Evolutionary conservation across 2,329 filamentous ascomycete species (phyloP).

Genomic region (Teratosphaeria zuluensis): DNA sequence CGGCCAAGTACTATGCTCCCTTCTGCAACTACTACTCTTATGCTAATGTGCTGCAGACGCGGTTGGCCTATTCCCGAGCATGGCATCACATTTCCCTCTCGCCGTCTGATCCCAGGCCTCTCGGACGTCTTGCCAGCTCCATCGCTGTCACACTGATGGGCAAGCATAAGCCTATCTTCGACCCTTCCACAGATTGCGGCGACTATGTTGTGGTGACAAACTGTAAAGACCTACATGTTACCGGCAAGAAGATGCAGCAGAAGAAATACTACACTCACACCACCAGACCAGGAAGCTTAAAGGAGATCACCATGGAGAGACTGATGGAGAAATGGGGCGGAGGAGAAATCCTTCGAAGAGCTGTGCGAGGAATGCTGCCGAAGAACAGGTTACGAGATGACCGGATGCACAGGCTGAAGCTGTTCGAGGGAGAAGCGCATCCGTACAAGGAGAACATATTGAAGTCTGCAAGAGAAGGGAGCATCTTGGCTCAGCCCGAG

Average conservation of each 20-base stretch:
- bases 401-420: slow-evolving; percentile 76
- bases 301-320: slow-evolving; percentile 85
- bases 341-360: slow-evolving; percentile 79
- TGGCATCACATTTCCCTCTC: slow-evolving; percentile 84
- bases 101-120: slow-evolving; percentile 49
- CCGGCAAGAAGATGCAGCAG: slow-evolving; percentile 84
- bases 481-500: slow-evolving; percentile 24
- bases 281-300: slow-evolving; percentile 77
- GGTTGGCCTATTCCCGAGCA: slow-evolving; percentile 87
- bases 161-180: slow-evolving; percentile 97
- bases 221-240: slow-evolving; percentile 77
- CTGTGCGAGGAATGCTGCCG: slow-evolving; percentile 92
- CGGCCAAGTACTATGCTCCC: slow-evolving; percentile 6
- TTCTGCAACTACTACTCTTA: background rate
- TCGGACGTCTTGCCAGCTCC: slow-evolving; percentile 78
- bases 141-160: slow-evolving; percentile 89
- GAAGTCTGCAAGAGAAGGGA: slow-evolving; percentile 43
- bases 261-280: slow-evolving; percentile 96
- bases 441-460: slow-evolving; percentile 86
- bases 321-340: slow-evolving; percentile 93
- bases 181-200: slow-evolving; percentile 95
- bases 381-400: slow-evolving; percentile 91
- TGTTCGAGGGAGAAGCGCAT: slow-evolving; percentile 83
- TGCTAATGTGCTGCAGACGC: slow-evolving; percentile 51
- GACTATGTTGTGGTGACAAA: slow-evolving; percentile 92